A percentile compares a stretch with the other conserved stretches of the same genome.
Conservation (phyloP, 2,329 filamentous ascomycete species). For the Xylaria sp. region DNA sequence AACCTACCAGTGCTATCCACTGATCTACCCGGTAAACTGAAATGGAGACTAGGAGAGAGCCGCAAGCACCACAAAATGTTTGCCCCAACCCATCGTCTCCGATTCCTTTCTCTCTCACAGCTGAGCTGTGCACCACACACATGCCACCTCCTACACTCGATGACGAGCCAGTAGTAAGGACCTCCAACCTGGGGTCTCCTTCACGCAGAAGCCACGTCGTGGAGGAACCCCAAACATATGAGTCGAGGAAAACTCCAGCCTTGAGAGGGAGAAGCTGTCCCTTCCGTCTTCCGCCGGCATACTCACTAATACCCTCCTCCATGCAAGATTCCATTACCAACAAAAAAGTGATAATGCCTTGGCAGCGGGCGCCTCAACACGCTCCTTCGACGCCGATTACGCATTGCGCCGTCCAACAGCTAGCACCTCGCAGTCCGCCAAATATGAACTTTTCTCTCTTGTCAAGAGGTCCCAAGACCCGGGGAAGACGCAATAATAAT, state of each 20-base stretch:
- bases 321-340: conserved; percentile 31
- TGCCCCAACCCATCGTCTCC: conserved; percentile 16
- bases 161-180: conserved; percentile 14
- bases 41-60: conserved; percentile 21
- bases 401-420: conserved; percentile 35
- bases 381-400: conserved; percentile 26
- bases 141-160: conserved; percentile 36
- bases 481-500: conserved; percentile 41
- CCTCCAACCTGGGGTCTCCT: conserved; percentile 26
- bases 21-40: not conserved
- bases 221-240: conserved; percentile 13
- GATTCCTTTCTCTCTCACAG: conserved; percentile 25
- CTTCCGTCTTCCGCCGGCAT: conserved; percentile 19
- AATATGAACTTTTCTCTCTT: not conserved
- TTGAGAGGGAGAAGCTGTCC: conserved; percentile 8
- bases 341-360: conserved; percentile 29
- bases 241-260: conserved; percentile 18
- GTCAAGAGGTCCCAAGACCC: conserved; percentile 35
- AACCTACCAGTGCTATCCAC: not conserved
- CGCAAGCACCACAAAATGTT: conserved; percentile 21
- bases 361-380: conserved; percentile 25
- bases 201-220: conserved; percentile 14
- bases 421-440: conserved; percentile 32
- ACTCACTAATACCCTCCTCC: conserved; percentile 17
- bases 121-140: conserved; percentile 6